These are phyloP conservation scores for Juncus inflexus DNA, from an alignment of 176 grass and related monocot species.

Conservation along the genomic window DNA sequence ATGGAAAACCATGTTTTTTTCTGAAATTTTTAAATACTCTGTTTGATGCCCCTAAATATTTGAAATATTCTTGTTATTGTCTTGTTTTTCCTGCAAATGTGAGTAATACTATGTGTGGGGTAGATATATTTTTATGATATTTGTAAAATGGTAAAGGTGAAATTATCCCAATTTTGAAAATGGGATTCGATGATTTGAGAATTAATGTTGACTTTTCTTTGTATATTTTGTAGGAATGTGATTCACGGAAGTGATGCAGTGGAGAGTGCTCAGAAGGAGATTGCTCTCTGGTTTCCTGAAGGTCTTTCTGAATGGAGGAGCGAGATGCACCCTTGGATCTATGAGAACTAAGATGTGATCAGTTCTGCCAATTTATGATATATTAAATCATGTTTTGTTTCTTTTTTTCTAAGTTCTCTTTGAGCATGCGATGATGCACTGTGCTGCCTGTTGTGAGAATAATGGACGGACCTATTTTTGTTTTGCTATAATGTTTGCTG, in stretches of 20 bases:
- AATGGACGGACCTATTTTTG: conserved; percentile 33
- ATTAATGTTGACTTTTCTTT: not conserved
- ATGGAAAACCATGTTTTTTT: no score
- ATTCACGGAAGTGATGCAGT: conserved; percentile 89
- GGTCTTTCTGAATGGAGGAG: conserved; percentile 64
- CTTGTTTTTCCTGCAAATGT: not conserved
- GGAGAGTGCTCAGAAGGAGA: conserved; percentile 91
- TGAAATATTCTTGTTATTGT: not conserved
- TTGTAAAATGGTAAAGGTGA: not conserved
- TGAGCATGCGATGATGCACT: conserved; percentile 4
- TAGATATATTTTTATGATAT: not conserved
- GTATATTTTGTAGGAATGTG: conserved; percentile 50
- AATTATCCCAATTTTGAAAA: not conserved
- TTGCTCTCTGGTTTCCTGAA: conserved; percentile 88
- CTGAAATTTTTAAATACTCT: no score
- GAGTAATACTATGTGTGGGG: no score
- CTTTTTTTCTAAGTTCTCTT: not conserved
- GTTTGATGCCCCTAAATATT: no score
- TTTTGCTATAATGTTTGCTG: conserved; percentile 26
- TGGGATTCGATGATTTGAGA: no score
- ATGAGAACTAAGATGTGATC: conserved; percentile 49
- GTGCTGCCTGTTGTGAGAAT: conserved; percentile 12
- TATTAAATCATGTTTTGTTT: not conserved
- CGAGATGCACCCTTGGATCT: conserved; percentile 92
- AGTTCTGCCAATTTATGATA: not conserved